Evolutionary conservation across 306 rosid species (phyloP), one percentile per base, ranked within the genome.

Genomic region (Crataegus laevigata): DNA sequence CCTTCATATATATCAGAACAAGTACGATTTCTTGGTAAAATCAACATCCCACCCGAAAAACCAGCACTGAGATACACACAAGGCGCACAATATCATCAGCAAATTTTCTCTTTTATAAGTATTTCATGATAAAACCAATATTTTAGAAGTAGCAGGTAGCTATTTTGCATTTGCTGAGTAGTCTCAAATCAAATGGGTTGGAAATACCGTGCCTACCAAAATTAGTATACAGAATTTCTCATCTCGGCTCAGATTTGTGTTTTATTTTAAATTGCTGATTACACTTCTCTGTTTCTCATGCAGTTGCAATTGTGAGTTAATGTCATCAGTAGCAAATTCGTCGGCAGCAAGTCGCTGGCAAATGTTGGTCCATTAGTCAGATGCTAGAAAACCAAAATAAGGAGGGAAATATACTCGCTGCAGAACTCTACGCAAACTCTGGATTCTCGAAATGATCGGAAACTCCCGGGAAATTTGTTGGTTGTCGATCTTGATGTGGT

Each of bases 301-400:
- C 80, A 81, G 84, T 26, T 81, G 42, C 57, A 72, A 43, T 15
- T 43, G 34, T 32, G 50, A 54, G 66, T 57, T 47, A 18, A 47
- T 65, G 61, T 30, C 73, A 34, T 71, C 66, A 3, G 26, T 58
- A 65, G 84, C 45, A 51, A 36, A 24, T 80, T 54, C 47, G 43
- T 68, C 19, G 71, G 70, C 63, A 43, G 62, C 65, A 63, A 28
- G 51, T 47, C 29, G 55, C 38, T 24, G 62, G 22, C 62, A 68
- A 11, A 34, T 25, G 24, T 61, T 45, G 26, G 59, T 22, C 58
- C 42, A 26, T 29, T 55, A 54, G 25, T 29, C 8, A 50, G 42
- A 75, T 34, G 71, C 32, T 5, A 28, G 38, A 50, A 42, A 52
- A 42, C 78, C 57, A 58, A 24, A 17, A 67, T 21, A 57, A 22